These are phyloP conservation scores for Takakia lepidozioides DNA, from an alignment of 225 moss, liverwort and hornwort genomes.

Conservation along the genomic window DNA sequence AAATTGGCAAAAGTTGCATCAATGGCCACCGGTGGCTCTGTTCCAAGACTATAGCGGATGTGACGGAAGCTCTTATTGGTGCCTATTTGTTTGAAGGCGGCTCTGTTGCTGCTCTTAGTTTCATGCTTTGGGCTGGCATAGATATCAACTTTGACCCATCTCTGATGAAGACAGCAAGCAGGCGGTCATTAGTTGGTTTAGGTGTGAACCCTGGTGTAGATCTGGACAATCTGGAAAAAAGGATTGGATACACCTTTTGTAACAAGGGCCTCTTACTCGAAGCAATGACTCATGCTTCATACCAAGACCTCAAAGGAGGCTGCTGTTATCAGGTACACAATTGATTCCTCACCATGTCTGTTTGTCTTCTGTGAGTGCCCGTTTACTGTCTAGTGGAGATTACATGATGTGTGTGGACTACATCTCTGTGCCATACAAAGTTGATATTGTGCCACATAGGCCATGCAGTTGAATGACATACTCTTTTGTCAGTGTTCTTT, in stretches of 20 bases:
- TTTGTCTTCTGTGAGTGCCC: too few species aligned
- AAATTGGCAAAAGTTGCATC: slow-evolving; percentile 80
- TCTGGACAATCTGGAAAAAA: slow-evolving; percentile 46
- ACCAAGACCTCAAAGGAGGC: slow-evolving; percentile 53
- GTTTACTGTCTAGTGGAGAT: too few species aligned
- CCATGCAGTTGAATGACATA: too few species aligned
- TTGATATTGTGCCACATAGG: too few species aligned
- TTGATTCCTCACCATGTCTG: too few species aligned
- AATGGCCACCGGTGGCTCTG: slow-evolving; percentile 90
- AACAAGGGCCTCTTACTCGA: slow-evolving; percentile 79
- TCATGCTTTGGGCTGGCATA: slow-evolving; percentile 91
- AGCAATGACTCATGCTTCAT: slow-evolving; percentile 88
- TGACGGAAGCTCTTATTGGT: slow-evolving; percentile 83
- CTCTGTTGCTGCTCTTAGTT: slow-evolving; percentile 48
- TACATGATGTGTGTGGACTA: too few species aligned
- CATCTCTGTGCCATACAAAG: too few species aligned
- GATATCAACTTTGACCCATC: slow-evolving; percentile 41
- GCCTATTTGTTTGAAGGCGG: slow-evolving; percentile 59
- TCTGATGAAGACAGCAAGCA: slow-evolving; percentile 34
- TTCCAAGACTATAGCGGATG: slow-evolving; percentile 93
- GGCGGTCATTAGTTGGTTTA: slow-evolving; percentile 31
- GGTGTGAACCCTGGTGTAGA: slow-evolving; percentile 53
- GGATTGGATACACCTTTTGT: slow-evolving; percentile 64
- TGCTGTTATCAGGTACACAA: slow-evolving; percentile 98
- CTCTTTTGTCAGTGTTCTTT: too few species aligned